These are phyloP conservation scores for Penicillium angulare DNA, from an alignment of 495 filamentous ascomycete species.

Conservation along the genomic window DNA sequence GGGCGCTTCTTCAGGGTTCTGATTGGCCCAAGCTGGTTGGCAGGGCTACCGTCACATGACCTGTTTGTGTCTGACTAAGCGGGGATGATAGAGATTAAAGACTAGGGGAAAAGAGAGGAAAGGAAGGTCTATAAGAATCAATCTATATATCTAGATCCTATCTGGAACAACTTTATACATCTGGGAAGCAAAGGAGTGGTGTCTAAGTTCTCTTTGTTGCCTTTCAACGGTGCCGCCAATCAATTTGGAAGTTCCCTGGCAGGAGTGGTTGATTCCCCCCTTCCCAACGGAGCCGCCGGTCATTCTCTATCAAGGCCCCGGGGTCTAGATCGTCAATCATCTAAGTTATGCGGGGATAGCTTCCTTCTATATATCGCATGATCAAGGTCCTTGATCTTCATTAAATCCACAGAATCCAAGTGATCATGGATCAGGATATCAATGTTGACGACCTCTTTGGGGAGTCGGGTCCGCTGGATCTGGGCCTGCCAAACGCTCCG, in stretches of 20 bases:
- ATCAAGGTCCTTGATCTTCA: background rate
- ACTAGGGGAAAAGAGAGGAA: too few species aligned
- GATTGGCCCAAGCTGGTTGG: constrained; percentile 22
- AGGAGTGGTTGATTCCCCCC: constrained; percentile 1
- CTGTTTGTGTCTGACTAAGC: constrained; percentile 6
- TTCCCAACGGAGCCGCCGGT: constrained; percentile 3
- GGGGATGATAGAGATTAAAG: too few species aligned
- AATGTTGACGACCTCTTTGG: constrained; percentile 77
- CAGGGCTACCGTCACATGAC: constrained; percentile 26
- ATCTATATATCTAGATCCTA: background rate
- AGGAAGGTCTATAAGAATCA: background rate
- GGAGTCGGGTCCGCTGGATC: constrained; percentile 53
- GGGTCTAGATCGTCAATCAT: constrained; percentile 4
- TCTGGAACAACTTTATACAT: background rate
- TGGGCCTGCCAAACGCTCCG: constrained; percentile 53
- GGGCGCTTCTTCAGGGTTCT: background rate
- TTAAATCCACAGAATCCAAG: constrained; percentile 27
- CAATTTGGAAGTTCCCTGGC: too few species aligned
- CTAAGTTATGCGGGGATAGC: constrained; percentile 10
- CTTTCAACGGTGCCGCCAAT: too few species aligned
- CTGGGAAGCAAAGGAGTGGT: background rate
- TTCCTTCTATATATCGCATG: background rate
- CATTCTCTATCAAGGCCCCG: background rate
- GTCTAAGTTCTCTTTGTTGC: background rate
- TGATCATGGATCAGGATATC: constrained; percentile 68